A percentile compares a stretch with the other conserved stretches of the same genome.
phyloP scores from a whole-genome alignment of 164 flowering plant species.

The Amborella trichopoda region DNA sequence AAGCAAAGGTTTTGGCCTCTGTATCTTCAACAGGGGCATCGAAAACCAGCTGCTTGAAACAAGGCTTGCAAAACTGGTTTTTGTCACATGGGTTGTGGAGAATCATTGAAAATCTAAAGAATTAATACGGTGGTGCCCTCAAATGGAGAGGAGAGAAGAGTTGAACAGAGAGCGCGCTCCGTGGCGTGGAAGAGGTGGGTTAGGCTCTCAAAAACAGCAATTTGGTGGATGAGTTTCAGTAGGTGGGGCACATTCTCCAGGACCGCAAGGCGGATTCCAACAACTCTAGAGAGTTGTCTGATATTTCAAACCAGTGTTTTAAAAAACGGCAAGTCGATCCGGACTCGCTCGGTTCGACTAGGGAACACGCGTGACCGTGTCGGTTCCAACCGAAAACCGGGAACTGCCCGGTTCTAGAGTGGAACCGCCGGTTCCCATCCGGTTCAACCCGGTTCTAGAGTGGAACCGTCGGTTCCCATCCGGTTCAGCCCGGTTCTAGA shows the following conservation, averaged over 20 bases:
- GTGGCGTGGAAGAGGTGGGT: constrained; percentile 69
- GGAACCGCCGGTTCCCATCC: too few species aligned
- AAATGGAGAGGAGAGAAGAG: constrained; percentile 62
- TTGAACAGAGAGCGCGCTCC: constrained; percentile 45
- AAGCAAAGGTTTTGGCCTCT: constrained; percentile 25
- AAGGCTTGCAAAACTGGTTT: too few species aligned
- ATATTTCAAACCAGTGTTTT: too few species aligned
- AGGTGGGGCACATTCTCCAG: constrained; percentile 54
- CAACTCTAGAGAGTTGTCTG: too few species aligned
- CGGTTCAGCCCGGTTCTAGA: too few species aligned
- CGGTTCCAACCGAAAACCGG: too few species aligned
- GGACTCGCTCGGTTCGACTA: too few species aligned
- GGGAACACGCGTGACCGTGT: too few species aligned
- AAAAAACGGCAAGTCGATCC: too few species aligned
- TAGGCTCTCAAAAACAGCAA: constrained; percentile 84
- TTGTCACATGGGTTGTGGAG: constrained; percentile 12
- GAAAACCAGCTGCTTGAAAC: background rate
- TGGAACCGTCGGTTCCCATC: too few species aligned
- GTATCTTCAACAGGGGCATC: constrained; percentile 24
- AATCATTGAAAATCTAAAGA: constrained; percentile 47
- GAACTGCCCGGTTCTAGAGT: too few species aligned
- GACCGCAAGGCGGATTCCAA: constrained; percentile 57
- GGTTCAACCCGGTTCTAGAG: too few species aligned
- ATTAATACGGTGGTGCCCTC: constrained; percentile 72
- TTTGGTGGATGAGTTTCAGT: constrained; percentile 69